Evolutionary conservation across 805 yeast genomes (phyloP), one percentile per base, ranked within the genome.

Genomic region (Metschnikowia baotianmanensis): DNA sequence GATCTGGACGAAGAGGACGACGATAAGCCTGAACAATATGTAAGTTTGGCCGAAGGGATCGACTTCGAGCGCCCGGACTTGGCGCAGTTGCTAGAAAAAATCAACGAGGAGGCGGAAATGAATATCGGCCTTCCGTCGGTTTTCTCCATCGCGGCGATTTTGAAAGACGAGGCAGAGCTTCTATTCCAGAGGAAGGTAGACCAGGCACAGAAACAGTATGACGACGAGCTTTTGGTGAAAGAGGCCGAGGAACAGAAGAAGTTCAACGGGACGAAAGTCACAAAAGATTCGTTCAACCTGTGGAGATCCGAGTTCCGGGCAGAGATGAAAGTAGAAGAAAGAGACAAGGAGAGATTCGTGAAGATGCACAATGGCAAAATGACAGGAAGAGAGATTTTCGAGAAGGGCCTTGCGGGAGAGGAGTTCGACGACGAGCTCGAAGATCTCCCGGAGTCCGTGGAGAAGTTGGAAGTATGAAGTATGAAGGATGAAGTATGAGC

Each of bases 71-170:
- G 59, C 22, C 65, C 61, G 0, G 89, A 82, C 51, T 56, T 73
- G 48, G 56, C 56, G 11, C 47, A 49, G 11, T 65, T 77, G 46
- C 60, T 60, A 40, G 62, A 52, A 40, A 67, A 65, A 56, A 62
- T 76, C 48, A 65, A 59, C 39, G 77, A 71, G 34, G 85, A 80
- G 49, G 93, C 93, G 2, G 82, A 81, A 44, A 80, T 84, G 56
- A 83, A 86, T 55, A 45, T 90, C 1, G 99, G 99, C 1, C 83
- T 91, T 75, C 96, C 96, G n/a, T 82, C 89, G 50, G 75, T 91
- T 5, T 93, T 90, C 63, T 78, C 96, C 1, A 60, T 91, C 32
- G 76, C 86, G 0, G 79, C 95, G 1, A 69, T 79, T 7, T 71
- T 89, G 39, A 91, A 91, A 55, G 98, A 91, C 36, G 75, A 75